phyloP scores from a whole-genome alignment of 176 grass and related monocot species.

The Areca catechu region DNA sequence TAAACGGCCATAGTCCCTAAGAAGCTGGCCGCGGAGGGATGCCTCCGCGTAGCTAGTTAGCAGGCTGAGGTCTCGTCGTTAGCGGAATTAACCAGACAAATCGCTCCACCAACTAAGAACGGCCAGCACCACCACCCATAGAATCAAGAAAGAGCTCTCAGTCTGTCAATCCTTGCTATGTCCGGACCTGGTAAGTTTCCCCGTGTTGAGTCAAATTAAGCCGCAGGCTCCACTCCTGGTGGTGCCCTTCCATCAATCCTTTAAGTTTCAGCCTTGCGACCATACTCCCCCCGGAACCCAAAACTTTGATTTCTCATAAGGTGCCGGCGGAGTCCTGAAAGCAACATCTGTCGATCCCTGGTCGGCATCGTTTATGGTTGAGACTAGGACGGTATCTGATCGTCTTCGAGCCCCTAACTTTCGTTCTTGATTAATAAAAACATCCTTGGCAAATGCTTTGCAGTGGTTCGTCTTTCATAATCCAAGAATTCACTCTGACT shows the following conservation, averaged over 20 bases:
- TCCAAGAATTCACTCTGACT: no score
- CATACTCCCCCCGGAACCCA: slow-evolving; percentile 33
- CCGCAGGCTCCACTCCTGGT: slow-evolving; percentile 32
- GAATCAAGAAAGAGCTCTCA: slow-evolving; percentile 43
- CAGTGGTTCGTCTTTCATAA: no score
- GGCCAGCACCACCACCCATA: slow-evolving; percentile 41
- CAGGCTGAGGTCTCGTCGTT: no score
- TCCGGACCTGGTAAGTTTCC: slow-evolving; percentile 43
- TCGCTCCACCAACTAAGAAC: no score
- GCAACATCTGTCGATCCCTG: slow-evolving; percentile 48
- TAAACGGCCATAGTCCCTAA: slow-evolving; percentile 62
- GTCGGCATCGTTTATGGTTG: slow-evolving; percentile 52
- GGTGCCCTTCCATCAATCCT: slow-evolving; percentile 26
- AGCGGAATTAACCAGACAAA: no score
- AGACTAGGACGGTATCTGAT: slow-evolving; percentile 57
- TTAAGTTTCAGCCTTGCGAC: slow-evolving; percentile 37
- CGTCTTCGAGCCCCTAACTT: slow-evolving; percentile 51
- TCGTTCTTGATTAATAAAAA: slow-evolving; percentile 52
- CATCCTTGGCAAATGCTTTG: slow-evolving; percentile 57
- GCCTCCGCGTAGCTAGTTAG: no score
- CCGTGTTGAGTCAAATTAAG: slow-evolving; percentile 47
- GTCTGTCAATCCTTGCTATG: slow-evolving; percentile 51
- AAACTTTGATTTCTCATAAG: slow-evolving; percentile 58
- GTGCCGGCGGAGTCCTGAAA: slow-evolving; percentile 44
- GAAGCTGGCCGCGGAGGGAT: no score